These are phyloP conservation scores for Berberis vulgaris DNA, from an alignment of 164 flowering plant species.

Conservation along the genomic window DNA sequence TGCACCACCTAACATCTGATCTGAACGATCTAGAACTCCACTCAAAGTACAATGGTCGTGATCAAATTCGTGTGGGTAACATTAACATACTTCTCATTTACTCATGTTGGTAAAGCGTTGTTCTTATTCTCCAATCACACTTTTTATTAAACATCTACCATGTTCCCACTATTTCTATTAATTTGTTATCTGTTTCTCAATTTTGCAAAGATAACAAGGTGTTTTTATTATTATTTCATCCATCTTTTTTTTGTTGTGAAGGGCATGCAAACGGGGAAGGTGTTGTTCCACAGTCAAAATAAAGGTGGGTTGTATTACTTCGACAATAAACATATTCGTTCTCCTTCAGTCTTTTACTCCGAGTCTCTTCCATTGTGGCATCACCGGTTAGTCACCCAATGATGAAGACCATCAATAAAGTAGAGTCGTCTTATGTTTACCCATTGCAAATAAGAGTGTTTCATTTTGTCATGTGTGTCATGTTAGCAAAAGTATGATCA, in stretches of 20 bases:
- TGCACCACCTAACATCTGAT: too few relatives aligned
- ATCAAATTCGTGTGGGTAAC: too few relatives aligned
- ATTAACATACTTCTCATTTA: too few relatives aligned
- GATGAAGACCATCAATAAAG: neutral
- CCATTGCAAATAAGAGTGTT: neutral
- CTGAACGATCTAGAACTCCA: too few relatives aligned
- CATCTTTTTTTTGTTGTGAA: neutral
- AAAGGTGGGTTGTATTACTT: neutral
- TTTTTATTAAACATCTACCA: neutral
- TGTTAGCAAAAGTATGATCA: neutral
- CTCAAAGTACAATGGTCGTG: too few relatives aligned
- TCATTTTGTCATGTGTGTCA: neutral
- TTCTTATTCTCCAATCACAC: neutral
- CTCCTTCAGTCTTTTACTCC: neutral
- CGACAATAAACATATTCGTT: neutral
- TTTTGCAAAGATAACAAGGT: neutral
- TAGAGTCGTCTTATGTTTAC: neutral
- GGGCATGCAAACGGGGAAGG: neutral
- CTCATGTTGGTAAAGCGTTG: too few relatives aligned
- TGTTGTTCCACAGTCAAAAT: neutral
- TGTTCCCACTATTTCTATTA: neutral
- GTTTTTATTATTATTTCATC: neutral
- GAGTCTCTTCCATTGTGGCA: neutral
- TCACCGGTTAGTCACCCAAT: neutral
- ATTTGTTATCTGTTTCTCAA: neutral